Conservation (phyloP, 108 stramenopile species). For the Nitzschia sp. region DNA sequence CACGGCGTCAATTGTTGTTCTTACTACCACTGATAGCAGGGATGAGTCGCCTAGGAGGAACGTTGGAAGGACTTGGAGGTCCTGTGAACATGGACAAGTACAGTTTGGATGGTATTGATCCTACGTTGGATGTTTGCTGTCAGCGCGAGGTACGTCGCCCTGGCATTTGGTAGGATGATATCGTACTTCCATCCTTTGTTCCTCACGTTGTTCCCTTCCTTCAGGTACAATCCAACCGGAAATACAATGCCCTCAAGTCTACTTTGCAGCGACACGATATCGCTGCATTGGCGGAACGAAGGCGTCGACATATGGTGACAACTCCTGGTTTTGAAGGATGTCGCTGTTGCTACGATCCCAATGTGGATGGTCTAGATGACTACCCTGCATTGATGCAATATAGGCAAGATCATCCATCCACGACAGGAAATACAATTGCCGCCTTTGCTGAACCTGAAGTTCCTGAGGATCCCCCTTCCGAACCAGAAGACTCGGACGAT, state of each 20-base stretch:
- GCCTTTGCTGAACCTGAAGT: constrained; percentile 2
- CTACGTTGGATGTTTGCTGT: constrained; percentile 76
- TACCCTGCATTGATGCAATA: constrained; percentile 59
- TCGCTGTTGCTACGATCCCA: constrained; percentile 83
- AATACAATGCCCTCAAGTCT: constrained; percentile 48
- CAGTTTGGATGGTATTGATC: constrained; percentile 49
- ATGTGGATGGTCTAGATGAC: constrained; percentile 70
- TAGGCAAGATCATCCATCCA: constrained; percentile 15
- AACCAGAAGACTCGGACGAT: constrained; percentile 45
- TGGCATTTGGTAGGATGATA: too few species aligned
- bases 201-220: neutral
- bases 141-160: constrained; percentile 65
- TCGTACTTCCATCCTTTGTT: too few species aligned
- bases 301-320: constrained; percentile 54
- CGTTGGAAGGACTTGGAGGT: constrained; percentile 75
- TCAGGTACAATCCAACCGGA: constrained; percentile 68
- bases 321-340: constrained; percentile 52
- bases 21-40: neutral
- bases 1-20: too few species aligned
- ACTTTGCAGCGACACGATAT: constrained; percentile 75
- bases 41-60: constrained; percentile 11
- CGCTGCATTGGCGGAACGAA: constrained; percentile 65
- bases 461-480: constrained; percentile 29
- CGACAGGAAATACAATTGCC: neutral
- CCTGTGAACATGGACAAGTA: constrained; percentile 48